phyloP scores from a whole-genome alignment of 2,329 filamentous ascomycete species.

The Periconia macrospinosa region DNA sequence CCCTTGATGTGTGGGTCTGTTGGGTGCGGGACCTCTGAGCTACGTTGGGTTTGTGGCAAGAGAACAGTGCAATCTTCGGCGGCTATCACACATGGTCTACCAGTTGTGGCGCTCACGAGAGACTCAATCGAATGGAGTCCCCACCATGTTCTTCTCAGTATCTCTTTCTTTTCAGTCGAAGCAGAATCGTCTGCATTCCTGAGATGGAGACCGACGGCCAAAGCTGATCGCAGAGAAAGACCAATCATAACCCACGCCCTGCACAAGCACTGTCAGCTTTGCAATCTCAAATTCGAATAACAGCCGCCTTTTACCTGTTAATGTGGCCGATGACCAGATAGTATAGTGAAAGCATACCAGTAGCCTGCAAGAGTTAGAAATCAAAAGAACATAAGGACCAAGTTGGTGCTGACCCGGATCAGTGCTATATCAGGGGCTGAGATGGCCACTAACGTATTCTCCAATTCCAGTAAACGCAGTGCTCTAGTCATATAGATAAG shows the following conservation, averaged over 20 bases:
- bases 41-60: slow-evolving; percentile 12
- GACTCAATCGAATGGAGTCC: slow-evolving; percentile 38
- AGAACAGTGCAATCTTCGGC: slow-evolving; percentile 32
- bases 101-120: slow-evolving; percentile 35
- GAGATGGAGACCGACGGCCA: slow-evolving; percentile 43
- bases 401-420: slow-evolving; percentile 35
- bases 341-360: slow-evolving; percentile 26
- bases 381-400: not conserved
- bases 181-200: slow-evolving; percentile 35
- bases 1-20: slow-evolving; percentile 1
- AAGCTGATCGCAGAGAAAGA: slow-evolving; percentile 40
- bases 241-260: slow-evolving; percentile 42
- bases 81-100: slow-evolving; percentile 35
- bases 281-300: not conserved
- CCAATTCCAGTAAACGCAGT: slow-evolving; percentile 32
- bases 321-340: slow-evolving; percentile 32
- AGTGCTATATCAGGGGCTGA: slow-evolving; percentile 41
- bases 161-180: slow-evolving; percentile 31
- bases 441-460: slow-evolving; percentile 20
- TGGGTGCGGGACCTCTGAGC: slow-evolving; percentile 9
- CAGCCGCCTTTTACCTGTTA: slow-evolving; percentile 34
- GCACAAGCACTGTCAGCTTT: not conserved
- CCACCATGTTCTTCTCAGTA: slow-evolving; percentile 44
- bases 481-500: slow-evolving; percentile 32
- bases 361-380: slow-evolving; percentile 1